Evolutionary conservation across 257 asterid genomes (phyloP).

Genomic region (Eucommia ulmoides): DNA sequence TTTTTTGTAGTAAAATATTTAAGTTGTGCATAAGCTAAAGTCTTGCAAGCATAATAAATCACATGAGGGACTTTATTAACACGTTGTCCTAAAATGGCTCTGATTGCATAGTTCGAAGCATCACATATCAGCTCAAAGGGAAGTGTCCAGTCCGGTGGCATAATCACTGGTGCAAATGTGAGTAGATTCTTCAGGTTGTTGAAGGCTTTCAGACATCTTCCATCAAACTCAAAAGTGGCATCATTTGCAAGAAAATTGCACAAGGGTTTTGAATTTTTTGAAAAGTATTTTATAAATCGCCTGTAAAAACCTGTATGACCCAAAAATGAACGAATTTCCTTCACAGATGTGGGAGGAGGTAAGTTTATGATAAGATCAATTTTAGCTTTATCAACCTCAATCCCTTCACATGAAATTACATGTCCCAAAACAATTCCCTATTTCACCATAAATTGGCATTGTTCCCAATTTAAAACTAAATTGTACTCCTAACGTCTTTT

Average conservation of each 20-base stretch:
- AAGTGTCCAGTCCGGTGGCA: neutral
- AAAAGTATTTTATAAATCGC: neutral
- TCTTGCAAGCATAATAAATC: neutral
- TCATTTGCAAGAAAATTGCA: neutral
- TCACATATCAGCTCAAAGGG: neutral
- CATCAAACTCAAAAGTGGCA: neutral
- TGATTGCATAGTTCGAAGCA: neutral
- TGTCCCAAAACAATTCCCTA: neutral
- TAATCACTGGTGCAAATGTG: neutral
- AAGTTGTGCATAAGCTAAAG: neutral
- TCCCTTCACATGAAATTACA: neutral
- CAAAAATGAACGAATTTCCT: neutral
- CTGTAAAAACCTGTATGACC: neutral
- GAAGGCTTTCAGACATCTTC: neutral
- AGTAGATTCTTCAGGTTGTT: neutral
- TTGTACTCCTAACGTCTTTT: neutral
- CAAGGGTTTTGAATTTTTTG: neutral
- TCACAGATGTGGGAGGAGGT: neutral
- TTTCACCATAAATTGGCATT: neutral
- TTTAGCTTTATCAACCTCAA: neutral
- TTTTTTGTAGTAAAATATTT: neutral
- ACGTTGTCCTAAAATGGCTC: neutral
- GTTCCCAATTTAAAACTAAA: neutral
- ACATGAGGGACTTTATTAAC: neutral
- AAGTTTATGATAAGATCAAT: no score